Evolutionary conservation across 73 alveolate species (phyloP).

Genomic region (Paramecium caudatum): DNA sequence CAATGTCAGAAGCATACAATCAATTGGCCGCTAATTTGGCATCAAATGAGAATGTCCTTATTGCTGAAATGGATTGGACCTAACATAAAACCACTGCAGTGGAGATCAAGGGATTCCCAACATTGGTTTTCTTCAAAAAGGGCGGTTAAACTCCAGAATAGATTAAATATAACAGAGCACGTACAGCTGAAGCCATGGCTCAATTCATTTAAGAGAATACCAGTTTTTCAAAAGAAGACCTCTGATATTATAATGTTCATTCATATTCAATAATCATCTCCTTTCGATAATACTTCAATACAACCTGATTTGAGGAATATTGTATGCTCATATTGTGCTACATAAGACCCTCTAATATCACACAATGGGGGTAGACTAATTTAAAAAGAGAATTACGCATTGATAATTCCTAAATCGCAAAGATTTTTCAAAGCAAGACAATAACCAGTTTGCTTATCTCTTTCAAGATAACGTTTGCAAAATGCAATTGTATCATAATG

Average conservation of each 20-base stretch:
- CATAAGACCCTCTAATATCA: conserved; percentile 92
- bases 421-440: conserved; percentile 87
- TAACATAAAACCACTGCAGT: conserved; percentile 86
- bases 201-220: not conserved
- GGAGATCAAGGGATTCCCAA: conserved; percentile 96
- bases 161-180: not conserved
- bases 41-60: conserved; percentile 79
- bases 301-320: conserved; percentile 94
- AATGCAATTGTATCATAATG: conserved; percentile 94
- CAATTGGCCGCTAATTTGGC: conserved; percentile 89
- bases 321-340: conserved; percentile 97
- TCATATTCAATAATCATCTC: conserved; percentile 93
- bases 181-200: not conserved
- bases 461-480: conserved; percentile 95
- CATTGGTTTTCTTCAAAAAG: conserved; percentile 87
- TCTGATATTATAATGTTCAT: not conserved
- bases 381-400: conserved; percentile 89
- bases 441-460: conserved; percentile 91
- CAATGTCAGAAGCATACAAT: conserved; percentile 95
- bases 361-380: conserved; percentile 70
- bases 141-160: conserved; percentile 46
- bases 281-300: conserved; percentile 95
- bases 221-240: not conserved
- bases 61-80: conserved; percentile 98
- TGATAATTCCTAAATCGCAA: conserved; percentile 90